Base-by-base conservation (phyloP, 768 basidiomycete species). In the Myochromella boudieri region DNA sequence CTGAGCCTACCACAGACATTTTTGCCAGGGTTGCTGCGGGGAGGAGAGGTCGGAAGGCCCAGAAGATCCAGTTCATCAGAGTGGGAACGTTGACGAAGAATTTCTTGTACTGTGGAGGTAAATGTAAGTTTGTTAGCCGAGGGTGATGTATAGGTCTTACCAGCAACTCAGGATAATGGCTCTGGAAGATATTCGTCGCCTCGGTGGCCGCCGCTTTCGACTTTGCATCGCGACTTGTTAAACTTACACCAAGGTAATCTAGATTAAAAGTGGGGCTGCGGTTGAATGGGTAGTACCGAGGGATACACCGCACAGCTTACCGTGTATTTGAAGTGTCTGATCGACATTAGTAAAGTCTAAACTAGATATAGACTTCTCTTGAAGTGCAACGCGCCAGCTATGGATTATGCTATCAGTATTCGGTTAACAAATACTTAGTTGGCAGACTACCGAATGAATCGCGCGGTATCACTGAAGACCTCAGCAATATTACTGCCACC, bases 51-150 rank as follows among this genome's bases (percentile, higher is more conserved):
- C 85, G 91, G 74, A 91, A 91, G 12, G 74, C 53, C 89, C 89
- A 91, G 68, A 89, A 92, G 49, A 92, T 75, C 88, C 89, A 91
- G 31, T 82, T 77, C 55, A 91, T 72, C 47, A 87, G 57, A 2
- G 78, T 77, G 0, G 90, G 90, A 10, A 92, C 87, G 56, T 88
- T 89, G 58, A 92, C 73, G 59, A 92, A 91, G 68, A 84, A 87
- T 61, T 91, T 91, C 60, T 76, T 77, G 57, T 78, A 75, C 85
- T 87, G 52, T 17, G 40, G 4, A 25, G 4, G 3, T 5, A n/a
- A 42, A 26, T 18, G 10, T 18, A n/a, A 44, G 15, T 7, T 28
- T n/a, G 1, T 20, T 24, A 14, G 29, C 18, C 2, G 10, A 20
- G 10, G 37, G n/a, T 9, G 44, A 22, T 6, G 22, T 29, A 45